These are phyloP conservation scores for Amoebophrya sp. DNA, from an alignment of 169 alveolate species.

Conservation along the genomic window DNA sequence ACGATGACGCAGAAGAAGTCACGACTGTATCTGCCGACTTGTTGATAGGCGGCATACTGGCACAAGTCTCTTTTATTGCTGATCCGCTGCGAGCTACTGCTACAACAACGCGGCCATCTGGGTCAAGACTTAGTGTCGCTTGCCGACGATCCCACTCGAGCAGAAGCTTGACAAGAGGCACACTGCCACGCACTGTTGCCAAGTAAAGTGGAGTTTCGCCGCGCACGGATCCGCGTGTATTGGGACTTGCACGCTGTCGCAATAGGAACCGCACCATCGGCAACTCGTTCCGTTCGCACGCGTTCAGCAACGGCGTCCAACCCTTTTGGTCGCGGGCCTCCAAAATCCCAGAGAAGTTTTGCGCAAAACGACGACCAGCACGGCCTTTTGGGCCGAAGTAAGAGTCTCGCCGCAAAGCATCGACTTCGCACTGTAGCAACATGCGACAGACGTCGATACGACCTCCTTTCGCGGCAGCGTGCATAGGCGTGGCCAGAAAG, in stretches of 20 bases:
- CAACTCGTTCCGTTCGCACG: neutral
- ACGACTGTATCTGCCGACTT: too few relatives aligned
- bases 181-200: neutral
- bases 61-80: too few relatives aligned
- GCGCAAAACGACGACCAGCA: neutral
- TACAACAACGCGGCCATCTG: too few relatives aligned
- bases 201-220: neutral
- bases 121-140: too few relatives aligned
- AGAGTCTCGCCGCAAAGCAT: neutral
- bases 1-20: too few relatives aligned
- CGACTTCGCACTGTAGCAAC: neutral
- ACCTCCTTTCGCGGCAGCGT: neutral
- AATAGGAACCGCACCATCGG: neutral
- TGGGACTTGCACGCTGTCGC: neutral
- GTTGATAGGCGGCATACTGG: too few relatives aligned
- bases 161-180: neutral
- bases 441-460: neutral
- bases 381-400: too few relatives aligned
- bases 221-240: neutral
- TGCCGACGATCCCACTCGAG: too few relatives aligned
- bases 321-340: neutral
- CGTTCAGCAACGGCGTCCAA: neutral
- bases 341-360: neutral
- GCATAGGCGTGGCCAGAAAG: neutral
- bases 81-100: too few relatives aligned